phyloP scores from a whole-genome alignment of 2,329 filamentous ascomycete species.

The Zymoseptoria brevis region DNA sequence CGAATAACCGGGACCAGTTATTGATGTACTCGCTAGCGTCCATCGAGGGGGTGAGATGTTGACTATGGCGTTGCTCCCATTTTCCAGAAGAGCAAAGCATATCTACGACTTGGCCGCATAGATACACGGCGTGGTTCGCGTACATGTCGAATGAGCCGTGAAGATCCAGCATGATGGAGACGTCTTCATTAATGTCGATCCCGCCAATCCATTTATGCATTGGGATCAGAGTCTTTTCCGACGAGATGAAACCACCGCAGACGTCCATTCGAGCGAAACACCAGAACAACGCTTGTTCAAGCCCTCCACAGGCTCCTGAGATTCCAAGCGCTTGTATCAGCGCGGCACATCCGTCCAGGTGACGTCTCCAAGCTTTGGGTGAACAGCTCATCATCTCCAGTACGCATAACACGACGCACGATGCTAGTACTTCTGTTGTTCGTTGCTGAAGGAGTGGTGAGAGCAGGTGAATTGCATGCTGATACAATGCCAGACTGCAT shows the following conservation, averaged over 20 bases:
- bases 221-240: conserved; percentile 43
- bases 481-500: conserved; percentile 47
- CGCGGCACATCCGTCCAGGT: conserved; percentile 50
- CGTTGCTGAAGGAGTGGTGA: conserved; percentile 37
- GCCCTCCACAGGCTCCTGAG: conserved; percentile 44
- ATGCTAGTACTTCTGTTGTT: conserved; percentile 40
- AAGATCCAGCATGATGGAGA: conserved; percentile 32
- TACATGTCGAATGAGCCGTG: conserved; percentile 44
- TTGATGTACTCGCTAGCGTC: conserved; percentile 24
- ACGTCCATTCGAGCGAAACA: conserved; percentile 53
- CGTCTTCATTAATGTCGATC: conserved; percentile 31
- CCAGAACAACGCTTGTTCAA: conserved; percentile 51
- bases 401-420: conserved; percentile 42
- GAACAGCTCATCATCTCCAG: conserved; percentile 45
- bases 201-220: conserved; percentile 43
- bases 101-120: conserved; percentile 42
- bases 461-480: conserved; percentile 43
- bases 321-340: conserved; percentile 46
- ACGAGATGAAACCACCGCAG: conserved; percentile 49
- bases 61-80: conserved; percentile 23
- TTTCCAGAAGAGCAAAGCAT: conserved; percentile 25
- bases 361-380: conserved; percentile 46
- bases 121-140: conserved; percentile 53
- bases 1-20: conserved; percentile 29
- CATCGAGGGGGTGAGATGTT: conserved; percentile 11